Percentiles rank a stretch among this genome's conserved stretches.
Conservation (phyloP, 2,329 filamentous ascomycete genomes). For the Aspergillus transmontanensis region DNA sequence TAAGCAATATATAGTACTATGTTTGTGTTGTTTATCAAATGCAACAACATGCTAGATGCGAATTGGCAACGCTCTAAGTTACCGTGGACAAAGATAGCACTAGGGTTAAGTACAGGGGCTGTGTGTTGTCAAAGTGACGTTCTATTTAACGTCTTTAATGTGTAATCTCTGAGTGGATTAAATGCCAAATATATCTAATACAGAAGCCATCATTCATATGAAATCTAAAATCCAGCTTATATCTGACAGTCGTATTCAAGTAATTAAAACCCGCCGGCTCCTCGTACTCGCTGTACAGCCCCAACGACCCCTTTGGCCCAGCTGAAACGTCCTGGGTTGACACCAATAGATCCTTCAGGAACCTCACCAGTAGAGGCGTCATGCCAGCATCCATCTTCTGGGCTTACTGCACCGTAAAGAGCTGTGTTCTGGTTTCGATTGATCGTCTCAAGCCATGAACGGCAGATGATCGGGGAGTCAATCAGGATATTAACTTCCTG, state of each 20-base stretch:
- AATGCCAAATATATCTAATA: background rate
- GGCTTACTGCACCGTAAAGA: constrained; percentile 56
- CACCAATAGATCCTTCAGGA: constrained; percentile 54
- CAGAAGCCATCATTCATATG: background rate
- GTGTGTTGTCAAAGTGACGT: too few relatives aligned
- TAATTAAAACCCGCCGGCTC: constrained; percentile 56
- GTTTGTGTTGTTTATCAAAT: too few relatives aligned
- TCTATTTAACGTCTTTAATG: too few relatives aligned
- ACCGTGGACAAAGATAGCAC: too few relatives aligned
- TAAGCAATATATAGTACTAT: too few relatives aligned
- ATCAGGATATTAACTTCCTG: constrained; percentile 79
- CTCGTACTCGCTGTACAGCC: constrained; percentile 60
- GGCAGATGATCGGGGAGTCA: constrained; percentile 64
- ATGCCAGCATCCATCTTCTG: constrained; percentile 65
- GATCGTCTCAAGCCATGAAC: constrained; percentile 63
- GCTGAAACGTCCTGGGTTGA: constrained; percentile 57
- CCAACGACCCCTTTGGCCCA: constrained; percentile 63
- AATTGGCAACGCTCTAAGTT: too few relatives aligned
- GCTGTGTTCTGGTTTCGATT: constrained; percentile 69
- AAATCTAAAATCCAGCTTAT: background rate
- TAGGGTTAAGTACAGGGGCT: too few relatives aligned
- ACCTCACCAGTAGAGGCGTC: constrained; percentile 52
- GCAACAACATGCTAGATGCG: too few relatives aligned
- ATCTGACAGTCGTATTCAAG: background rate
- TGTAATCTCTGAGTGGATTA: too few relatives aligned